These are phyloP conservation scores for Fonsecaea multimorphosa DNA, from an alignment of 2,329 filamentous ascomycete genomes.

Conservation along the genomic window DNA sequence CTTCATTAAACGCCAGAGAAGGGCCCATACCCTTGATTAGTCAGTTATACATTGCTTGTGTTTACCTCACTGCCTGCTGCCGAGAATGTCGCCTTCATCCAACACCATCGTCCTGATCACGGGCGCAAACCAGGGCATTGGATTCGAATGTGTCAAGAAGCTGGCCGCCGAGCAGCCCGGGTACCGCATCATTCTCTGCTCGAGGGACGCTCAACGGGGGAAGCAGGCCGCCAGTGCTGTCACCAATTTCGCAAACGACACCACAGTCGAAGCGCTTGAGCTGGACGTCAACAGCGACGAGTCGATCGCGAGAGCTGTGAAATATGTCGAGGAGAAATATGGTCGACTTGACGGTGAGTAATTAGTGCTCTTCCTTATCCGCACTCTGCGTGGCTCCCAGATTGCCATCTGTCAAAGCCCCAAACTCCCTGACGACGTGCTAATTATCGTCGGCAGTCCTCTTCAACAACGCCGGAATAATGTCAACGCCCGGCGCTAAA, in stretches of 20 bases:
- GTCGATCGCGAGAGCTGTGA: slow-evolving; percentile 21
- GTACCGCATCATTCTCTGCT: slow-evolving; percentile 41
- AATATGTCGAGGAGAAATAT: slow-evolving; percentile 21
- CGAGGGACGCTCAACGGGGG: slow-evolving; percentile 45
- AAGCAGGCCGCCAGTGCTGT: slow-evolving; percentile 39
- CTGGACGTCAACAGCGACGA: slow-evolving; percentile 24
- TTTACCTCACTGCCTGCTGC: neutral
- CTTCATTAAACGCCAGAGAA: too few relatives aligned
- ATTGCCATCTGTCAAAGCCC: too few relatives aligned
- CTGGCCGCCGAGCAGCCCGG: slow-evolving; percentile 45
- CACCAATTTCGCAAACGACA: slow-evolving; percentile 4
- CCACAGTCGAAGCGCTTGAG: slow-evolving; percentile 8
- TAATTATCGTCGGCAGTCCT: slow-evolving; percentile 13
- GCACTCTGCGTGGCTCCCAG: too few relatives aligned
- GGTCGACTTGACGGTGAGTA: slow-evolving; percentile 26
- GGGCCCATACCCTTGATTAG: too few relatives aligned
- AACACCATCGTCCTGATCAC: slow-evolving; percentile 21
- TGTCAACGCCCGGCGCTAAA: neutral
- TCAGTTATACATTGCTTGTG: too few relatives aligned
- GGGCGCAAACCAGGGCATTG: slow-evolving; percentile 20
- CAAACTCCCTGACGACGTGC: too few relatives aligned
- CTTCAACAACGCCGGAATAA: slow-evolving; percentile 33
- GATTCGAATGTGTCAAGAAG: slow-evolving; percentile 26
- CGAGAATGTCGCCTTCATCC: neutral
- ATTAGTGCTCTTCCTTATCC: neutral